Percentiles rank a stretch among this genome's conserved stretches.
These are phyloP conservation scores for Puccinia triticina DNA, from an alignment of 1,284 basidiomycete species.

Conservation along the genomic window DNA sequence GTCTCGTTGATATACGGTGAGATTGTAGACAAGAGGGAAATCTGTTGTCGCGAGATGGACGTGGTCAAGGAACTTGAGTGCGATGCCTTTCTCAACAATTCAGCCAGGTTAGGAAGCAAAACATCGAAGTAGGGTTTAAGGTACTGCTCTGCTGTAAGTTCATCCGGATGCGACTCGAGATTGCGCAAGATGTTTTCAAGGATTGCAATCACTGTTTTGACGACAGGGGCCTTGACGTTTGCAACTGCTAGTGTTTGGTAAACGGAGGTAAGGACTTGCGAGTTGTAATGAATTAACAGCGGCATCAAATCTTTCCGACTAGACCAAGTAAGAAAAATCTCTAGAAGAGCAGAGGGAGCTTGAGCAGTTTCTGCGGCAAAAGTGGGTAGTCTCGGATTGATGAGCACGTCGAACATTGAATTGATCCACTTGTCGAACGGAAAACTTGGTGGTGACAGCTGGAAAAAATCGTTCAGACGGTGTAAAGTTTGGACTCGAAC, in stretches of 20 bases:
- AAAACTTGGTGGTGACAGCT: constrained; percentile 64
- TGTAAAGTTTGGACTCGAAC: constrained; percentile 65
- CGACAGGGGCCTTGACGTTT: constrained; percentile 83
- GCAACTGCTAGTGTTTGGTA: constrained; percentile 79
- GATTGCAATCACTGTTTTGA: constrained; percentile 81
- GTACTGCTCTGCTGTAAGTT: constrained; percentile 61
- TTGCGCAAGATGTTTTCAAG: constrained; percentile 73
- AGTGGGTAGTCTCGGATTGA: constrained; percentile 76
- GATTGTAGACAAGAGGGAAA: constrained; percentile 77
- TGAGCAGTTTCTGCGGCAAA: constrained; percentile 88
- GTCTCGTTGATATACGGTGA: constrained; percentile 74
- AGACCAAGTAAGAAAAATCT: constrained; percentile 82
- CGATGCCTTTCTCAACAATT: constrained; percentile 54
- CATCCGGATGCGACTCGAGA: constrained; percentile 64
- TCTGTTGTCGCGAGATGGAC: constrained; percentile 71
- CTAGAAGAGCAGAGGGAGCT: constrained; percentile 83
- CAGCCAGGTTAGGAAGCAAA: constrained; percentile 74
- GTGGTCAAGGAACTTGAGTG: constrained; percentile 67
- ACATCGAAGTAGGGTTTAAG: constrained; percentile 76
- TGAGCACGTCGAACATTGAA: constrained; percentile 71
- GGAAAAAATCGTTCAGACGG: constrained; percentile 86
- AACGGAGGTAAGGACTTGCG: constrained; percentile 72
- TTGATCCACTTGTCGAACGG: constrained; percentile 76
- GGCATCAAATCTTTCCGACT: constrained; percentile 66
- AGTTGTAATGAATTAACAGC: constrained; percentile 74